Percentiles rank a stretch among this genome's conserved stretches.
These are phyloP conservation scores for Mycena sanguinolenta DNA, from an alignment of 768 basidiomycete species.

Conservation along the genomic window DNA sequence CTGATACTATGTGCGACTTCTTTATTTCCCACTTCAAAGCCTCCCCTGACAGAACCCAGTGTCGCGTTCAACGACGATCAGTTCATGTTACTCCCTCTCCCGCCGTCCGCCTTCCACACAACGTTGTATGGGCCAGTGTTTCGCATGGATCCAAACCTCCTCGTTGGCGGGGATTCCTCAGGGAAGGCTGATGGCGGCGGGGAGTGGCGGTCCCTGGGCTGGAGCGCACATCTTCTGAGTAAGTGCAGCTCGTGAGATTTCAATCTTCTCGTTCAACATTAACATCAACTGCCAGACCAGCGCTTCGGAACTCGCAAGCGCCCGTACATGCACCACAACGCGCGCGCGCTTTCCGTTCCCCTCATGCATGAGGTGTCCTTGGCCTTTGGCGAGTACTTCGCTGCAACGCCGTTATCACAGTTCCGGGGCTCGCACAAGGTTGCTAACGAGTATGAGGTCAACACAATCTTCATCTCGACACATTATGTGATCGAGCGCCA, in stretches of 20 bases:
- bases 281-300: constrained; percentile 24
- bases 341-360: constrained; percentile 49
- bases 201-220: constrained; percentile 56
- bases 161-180: constrained; percentile 43
- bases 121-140: constrained; percentile 54
- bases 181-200: constrained; percentile 41
- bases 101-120: constrained; percentile 50
- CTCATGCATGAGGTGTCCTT: constrained; percentile 50
- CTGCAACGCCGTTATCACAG: constrained; percentile 45
- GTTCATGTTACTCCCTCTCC: constrained; percentile 47
- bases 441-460: constrained; percentile 45
- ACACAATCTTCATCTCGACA: constrained; percentile 48
- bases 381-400: constrained; percentile 47
- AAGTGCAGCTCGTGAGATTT: background rate
- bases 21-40: background rate
- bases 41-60: background rate
- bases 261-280: background rate
- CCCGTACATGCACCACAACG: constrained; percentile 57
- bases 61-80: constrained; percentile 58
- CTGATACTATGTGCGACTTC: constrained; percentile 44
- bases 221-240: constrained; percentile 52
- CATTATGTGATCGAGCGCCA: constrained; percentile 52
- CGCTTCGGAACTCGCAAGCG: constrained; percentile 55
- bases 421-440: constrained; percentile 48
- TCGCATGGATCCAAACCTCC: constrained; percentile 49